Evolutionary conservation across 176 grass and related monocot species (phyloP).

Genomic region (Thalia dealbata): DNA sequence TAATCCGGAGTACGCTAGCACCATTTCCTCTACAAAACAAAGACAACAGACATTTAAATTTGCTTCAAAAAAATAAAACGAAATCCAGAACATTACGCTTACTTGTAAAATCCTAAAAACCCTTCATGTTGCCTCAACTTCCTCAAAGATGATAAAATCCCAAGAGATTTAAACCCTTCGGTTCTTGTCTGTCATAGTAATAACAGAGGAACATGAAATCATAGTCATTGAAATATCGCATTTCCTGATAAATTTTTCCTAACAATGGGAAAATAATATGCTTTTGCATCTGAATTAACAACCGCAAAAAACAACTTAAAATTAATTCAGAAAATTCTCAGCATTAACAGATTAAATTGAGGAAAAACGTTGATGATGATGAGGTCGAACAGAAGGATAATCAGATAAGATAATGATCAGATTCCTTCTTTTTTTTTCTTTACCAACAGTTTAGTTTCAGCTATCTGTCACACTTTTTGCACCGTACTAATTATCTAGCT

Average conservation of each 20-base stretch:
- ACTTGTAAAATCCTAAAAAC: constrained; percentile 90
- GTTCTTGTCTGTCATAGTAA: constrained; percentile 58
- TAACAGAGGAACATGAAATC: neutral
- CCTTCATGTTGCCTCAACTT: constrained; percentile 76
- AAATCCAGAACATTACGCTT: constrained; percentile 17
- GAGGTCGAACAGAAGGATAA: no score
- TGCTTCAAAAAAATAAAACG: neutral
- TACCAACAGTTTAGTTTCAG: no score
- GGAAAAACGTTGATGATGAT: no score
- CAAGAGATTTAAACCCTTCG: constrained; percentile 72
- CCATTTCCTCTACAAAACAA: constrained; percentile 71
- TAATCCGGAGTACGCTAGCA: constrained; percentile 86
- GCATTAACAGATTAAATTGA: no score
- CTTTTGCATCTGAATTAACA: no score
- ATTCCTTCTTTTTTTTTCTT: no score
- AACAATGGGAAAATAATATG: no score
- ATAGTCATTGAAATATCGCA: neutral
- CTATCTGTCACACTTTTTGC: no score
- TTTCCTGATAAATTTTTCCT: neutral
- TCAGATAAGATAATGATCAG: no score
- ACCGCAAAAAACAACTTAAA: no score
- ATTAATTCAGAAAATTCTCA: no score
- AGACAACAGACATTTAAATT: constrained; percentile 11
- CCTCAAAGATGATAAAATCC: constrained; percentile 62
- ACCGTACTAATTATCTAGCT: no score